Base-by-base conservation (phyloP, 164 flowering plant genomes). In the Vitis riparia region DNA sequence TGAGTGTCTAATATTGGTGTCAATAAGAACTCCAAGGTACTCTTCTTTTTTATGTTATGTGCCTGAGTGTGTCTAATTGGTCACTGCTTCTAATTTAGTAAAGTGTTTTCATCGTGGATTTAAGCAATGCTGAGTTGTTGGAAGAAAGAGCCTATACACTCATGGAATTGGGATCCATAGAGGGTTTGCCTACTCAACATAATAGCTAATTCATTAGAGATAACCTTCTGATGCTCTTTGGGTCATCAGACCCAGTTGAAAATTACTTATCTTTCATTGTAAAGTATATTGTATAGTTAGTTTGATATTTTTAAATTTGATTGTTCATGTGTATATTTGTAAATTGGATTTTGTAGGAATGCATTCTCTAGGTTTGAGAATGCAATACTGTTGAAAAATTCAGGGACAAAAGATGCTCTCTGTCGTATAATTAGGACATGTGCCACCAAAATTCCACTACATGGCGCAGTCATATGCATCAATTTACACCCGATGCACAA, bases 91-190 rank as follows among this genome's bases (percentile, higher is more conserved):
- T 49, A 14, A 32, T 52, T 49, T 57, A 49, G 23, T 61, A 49
- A 49, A n/a, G 44, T 9, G 29, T 29, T 64, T 51, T 51, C 12
- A 13, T 23, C 11, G 50, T 82, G 71, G 30, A 44, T 51, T 71
- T 65, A 92, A 96, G 89, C 62, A 65, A 73, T 79, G 23, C 75
- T 76, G 5, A 75, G 73, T 75, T 63, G 78, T 47, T 73, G 92
- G 71, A 96, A 86, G 90, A 91, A 86, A 63, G 77, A 76, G 15
- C 66, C 72, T 9, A 55, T 82, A 10, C 82, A 82, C 55, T 83
- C 93, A 48, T 96, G 95, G 97, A 91, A 89, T 68, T 96, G 97
- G 98, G 98, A 96, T 23, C 49, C 75, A 1, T 98, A 91, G 68
- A 83, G 99, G 76, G 85, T 86, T 15, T 77, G 95, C 56, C 85